Base-by-base conservation (phyloP, 371 early-diverging fungal genomes). In the Mortierella sp. region DNA sequence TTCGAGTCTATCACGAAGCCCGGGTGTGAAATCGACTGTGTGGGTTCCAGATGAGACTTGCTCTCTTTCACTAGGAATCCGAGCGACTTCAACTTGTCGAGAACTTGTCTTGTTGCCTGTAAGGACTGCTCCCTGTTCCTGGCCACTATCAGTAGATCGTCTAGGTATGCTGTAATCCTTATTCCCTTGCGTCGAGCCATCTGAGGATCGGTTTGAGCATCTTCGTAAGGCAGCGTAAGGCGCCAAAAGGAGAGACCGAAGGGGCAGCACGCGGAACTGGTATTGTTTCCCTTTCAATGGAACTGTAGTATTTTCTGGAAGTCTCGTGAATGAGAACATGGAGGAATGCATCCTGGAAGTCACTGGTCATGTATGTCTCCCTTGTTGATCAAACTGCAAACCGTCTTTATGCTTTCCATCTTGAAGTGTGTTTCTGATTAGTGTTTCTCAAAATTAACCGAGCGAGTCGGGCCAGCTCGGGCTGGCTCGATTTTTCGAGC, bases 211-310 rank as follows among this genome's bases (percentile, higher is more conserved):
- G 80, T 18, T 57, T 45, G 30, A 62, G 30, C 0, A 80, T 18
- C 19, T 72, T 68, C 44, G 69, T 70, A 57, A 80, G 80, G 18
- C n/a, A n/a, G 77, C 44, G 57, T 57, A 57, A 11, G 81, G 82
- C 26, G 59, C 60, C 0, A 67, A 9, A 16, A 74, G 67, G 2
- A 84, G 55, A 37, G n/a, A n/a, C 0, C 84, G 81, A 60, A 81
- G 80, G 0, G 75, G 71, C 6, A 74, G 72, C 0, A 68, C 61
- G 0, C 64, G 60, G 62, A 62, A 81, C 21, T 79, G 81, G 52
- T 59, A 81, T 0, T 64, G 43, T 62, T 23, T 30, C 57, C 65
- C n/a, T 68, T 43, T 76, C 75, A 80, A 9, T 25, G 25, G 26
- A 82, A 76, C 0, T 64, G 80, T 0, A 51, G 51, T 64, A 70